phyloP scores from a whole-genome alignment of 176 grass and related monocot genomes.

The Musa acuminata region DNA sequence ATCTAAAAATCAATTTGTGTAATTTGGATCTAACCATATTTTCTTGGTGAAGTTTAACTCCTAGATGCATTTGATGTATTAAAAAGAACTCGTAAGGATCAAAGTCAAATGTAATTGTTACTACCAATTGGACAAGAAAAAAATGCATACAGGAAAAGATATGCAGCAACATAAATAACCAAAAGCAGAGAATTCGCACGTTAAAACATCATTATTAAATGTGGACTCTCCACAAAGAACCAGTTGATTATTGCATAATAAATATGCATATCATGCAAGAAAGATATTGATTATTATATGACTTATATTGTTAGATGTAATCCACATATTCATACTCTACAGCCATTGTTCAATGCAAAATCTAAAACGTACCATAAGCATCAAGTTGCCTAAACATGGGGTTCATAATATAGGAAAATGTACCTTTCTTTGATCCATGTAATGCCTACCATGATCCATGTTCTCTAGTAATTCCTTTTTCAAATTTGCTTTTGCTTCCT shows the following conservation, averaged over 20 bases:
- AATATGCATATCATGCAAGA: background rate
- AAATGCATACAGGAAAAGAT: background rate
- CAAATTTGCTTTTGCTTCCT: constrained; percentile 27
- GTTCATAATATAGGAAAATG: background rate
- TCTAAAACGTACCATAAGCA: background rate
- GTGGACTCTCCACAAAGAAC: background rate
- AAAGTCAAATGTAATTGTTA: background rate
- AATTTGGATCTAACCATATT: no score
- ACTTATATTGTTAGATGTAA: no score
- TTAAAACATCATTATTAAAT: background rate
- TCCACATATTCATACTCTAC: no score
- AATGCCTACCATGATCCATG: constrained; percentile 15
- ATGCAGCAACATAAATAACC: background rate
- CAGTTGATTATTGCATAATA: no score
- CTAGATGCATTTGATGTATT: background rate
- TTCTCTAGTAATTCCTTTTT: constrained; percentile 28
- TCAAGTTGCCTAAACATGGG: background rate
- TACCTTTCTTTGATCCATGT: constrained; percentile 29
- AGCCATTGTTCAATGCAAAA: no score
- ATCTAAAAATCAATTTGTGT: no score
- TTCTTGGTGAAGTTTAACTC: background rate
- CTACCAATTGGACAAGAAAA: background rate
- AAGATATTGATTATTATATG: background rate
- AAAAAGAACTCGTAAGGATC: background rate
- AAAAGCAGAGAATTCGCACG: no score